A percentile compares a stretch with the other conserved stretches of the same genome.
phyloP scores from a whole-genome alignment of 768 basidiomycete species.

The Flagelloscypha sp. region DNA sequence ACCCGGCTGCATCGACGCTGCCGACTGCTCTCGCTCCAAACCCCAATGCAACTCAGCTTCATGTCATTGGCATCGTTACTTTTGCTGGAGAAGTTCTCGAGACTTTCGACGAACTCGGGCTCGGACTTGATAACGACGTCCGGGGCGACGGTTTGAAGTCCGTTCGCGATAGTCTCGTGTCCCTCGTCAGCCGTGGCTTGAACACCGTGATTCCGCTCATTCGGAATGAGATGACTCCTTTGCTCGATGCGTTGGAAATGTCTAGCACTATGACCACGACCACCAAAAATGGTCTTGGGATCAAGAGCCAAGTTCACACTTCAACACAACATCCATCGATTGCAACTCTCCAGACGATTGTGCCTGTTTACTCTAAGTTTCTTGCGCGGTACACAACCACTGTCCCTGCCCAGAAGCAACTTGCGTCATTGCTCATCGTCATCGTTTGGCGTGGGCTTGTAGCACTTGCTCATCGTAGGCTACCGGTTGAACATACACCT shows the following conservation, averaged over 20 bases:
- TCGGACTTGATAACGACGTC: conserved; percentile 50
- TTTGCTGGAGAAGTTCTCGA: conserved; percentile 71
- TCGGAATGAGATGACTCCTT: conserved; percentile 49
- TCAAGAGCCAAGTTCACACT: conserved; percentile 23
- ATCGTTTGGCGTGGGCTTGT: conserved; percentile 69
- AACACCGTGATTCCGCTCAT: conserved; percentile 57
- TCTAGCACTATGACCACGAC: conserved; percentile 18
- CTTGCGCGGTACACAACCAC: conserved; percentile 49
- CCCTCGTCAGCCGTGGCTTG: conserved; percentile 56
- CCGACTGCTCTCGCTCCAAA: conserved; percentile 42
- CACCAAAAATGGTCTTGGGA: conserved; percentile 15
- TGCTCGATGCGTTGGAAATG: conserved; percentile 55
- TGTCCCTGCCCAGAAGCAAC: conserved; percentile 44
- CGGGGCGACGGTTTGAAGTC: conserved; percentile 62
- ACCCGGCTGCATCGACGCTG: conserved; percentile 49
- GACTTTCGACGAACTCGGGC: conserved; percentile 55
- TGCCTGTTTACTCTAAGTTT: conserved; percentile 54
- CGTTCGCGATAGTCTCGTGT: conserved; percentile 63
- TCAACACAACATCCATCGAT: conserved; percentile 50
- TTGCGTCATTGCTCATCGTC: conserved; percentile 67
- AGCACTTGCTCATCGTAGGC: conserved; percentile 60
- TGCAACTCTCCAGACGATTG: conserved; percentile 43
- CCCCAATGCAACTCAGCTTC: conserved; percentile 59
- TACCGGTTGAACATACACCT: conserved; percentile 21
- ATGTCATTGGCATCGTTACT: conserved; percentile 59